Base-by-base conservation (phyloP, 495 filamentous ascomycete species). In the Aspergillus conjunctus region DNA sequence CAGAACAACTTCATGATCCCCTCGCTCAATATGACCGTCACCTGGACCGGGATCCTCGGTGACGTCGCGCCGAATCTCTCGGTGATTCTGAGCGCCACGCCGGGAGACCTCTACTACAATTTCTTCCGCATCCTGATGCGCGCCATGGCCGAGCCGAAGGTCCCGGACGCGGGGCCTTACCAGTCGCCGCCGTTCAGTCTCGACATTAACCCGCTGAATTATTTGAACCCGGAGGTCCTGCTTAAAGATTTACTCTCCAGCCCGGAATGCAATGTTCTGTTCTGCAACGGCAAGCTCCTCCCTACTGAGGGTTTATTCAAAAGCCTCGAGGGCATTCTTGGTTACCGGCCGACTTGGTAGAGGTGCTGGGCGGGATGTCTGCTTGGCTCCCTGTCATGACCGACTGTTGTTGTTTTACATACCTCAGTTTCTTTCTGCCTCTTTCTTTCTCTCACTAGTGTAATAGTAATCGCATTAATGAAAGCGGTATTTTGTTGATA, bases 301-400 rank as follows among this genome's bases (percentile, higher is more conserved):
- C 51, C 51, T 3, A 12, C 20, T 2, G 5, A 54, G 31, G 51
- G 32, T 5, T 11, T 54, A 20, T 54, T 54, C 14, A 11, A 54
- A 10, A 54, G 39, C 31, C 31, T 54, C 15, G 51, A 54, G 15
- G 51, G 30, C 2, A 39, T 54, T 54, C 32, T 54, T 12, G 51
- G 51, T 11, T 54, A 54, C 14, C 26, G 51, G 51, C 51, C 51
- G 30, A 54, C 30, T 7, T 51, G 22, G 22, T 46, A 46, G 43
- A 46, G 15, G 43, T n/a, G 43, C 8, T 37, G 33, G 7, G 33
- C 33, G n/a, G n/a, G n/a, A n/a, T n/a, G n/a, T n/a, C n/a, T n/a
- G n/a, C n/a, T n/a, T n/a, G n/a, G n/a, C n/a, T n/a, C n/a, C n/a
- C n/a, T n/a, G n/a, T n/a, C n/a, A n/a, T n/a, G n/a, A n/a, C n/a